Conservation (phyloP, 2,329 filamentous ascomycete genomes). For the Sphaerulina musiva region DNA sequence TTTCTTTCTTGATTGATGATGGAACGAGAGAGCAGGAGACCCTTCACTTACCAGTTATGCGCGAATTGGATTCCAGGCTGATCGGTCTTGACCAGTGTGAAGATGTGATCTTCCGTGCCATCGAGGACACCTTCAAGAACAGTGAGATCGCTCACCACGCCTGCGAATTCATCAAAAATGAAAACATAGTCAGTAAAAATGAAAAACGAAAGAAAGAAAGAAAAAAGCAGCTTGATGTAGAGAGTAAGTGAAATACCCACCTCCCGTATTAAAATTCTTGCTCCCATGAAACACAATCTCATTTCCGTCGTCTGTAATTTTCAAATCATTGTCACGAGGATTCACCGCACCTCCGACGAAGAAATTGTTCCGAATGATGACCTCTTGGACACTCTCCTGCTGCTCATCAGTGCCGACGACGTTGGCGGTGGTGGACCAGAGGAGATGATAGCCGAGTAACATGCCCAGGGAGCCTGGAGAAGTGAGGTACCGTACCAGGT, state of each 20-base stretch:
- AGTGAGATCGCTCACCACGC: conserved; percentile 59
- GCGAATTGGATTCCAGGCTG: conserved; percentile 53
- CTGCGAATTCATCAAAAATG: no score
- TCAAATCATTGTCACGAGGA: conserved; percentile 56
- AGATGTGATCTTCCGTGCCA: conserved; percentile 55
- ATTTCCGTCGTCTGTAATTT: conserved; percentile 50
- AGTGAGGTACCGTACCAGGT: neutral
- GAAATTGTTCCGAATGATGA: conserved; percentile 58
- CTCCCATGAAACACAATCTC: conserved; percentile 54
- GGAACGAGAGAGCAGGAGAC: no score
- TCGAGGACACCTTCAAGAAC: conserved; percentile 59
- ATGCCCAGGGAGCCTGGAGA: conserved; percentile 51
- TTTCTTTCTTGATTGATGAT: no score
- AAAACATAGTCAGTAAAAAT: no score
- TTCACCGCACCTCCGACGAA: conserved; percentile 61
- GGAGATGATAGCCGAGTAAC: conserved; percentile 56
- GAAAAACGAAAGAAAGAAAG: no score
- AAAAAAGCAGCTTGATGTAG: no score
- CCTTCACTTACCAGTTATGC: conserved; percentile 45
- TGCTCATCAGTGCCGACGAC: conserved; percentile 57
- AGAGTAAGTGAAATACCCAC: no score
- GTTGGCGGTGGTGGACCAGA: conserved; percentile 57
- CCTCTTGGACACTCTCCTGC: conserved; percentile 50
- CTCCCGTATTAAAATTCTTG: conserved; percentile 63
- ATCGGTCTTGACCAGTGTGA: conserved; percentile 53